Evolutionary conservation across 495 filamentous ascomycete genomes (phyloP).

Genomic region (Aspergillus avenaceus): DNA sequence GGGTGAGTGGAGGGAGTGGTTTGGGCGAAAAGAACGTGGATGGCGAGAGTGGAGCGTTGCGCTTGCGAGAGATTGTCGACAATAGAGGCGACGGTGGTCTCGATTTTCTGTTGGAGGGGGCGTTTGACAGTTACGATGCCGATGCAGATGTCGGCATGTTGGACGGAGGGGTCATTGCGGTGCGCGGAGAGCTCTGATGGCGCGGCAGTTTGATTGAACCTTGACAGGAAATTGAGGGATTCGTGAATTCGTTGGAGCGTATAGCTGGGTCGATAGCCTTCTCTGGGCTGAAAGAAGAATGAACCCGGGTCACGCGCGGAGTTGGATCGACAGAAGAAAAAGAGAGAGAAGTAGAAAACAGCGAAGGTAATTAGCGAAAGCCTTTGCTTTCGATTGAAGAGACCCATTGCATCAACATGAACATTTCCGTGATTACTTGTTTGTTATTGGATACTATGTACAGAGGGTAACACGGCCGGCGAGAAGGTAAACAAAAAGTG

Average conservation of each 20-base stretch:
- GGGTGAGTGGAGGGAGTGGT: constrained; percentile 44
- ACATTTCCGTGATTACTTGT: background rate
- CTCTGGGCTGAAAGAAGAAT: constrained; percentile 20
- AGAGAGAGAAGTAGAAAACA: constrained; percentile 23
- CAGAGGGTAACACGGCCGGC: too few relatives aligned
- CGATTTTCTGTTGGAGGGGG: constrained; percentile 39
- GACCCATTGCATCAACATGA: constrained; percentile 3
- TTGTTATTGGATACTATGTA: too few relatives aligned
- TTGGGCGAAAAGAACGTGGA: constrained; percentile 53
- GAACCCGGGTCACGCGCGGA: constrained; percentile 22
- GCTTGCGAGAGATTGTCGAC: constrained; percentile 41
- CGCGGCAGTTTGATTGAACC: constrained; percentile 13
- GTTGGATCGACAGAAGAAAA: constrained; percentile 22
- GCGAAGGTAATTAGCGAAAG: constrained; percentile 21
- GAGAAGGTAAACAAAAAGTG: too few relatives aligned
- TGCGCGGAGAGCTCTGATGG: background rate
- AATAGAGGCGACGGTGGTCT: constrained; percentile 46
- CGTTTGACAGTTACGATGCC: constrained; percentile 34
- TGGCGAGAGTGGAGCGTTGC: constrained; percentile 41
- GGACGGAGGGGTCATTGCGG: constrained; percentile 1
- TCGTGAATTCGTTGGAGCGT: constrained; percentile 19
- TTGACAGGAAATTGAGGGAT: constrained; percentile 14
- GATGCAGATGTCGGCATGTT: constrained; percentile 25
- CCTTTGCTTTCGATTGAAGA: constrained; percentile 18
- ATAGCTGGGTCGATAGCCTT: constrained; percentile 23